Conservation (phyloP, 805 yeast genomes). For the Torulaspora delbrueckii region DNA sequence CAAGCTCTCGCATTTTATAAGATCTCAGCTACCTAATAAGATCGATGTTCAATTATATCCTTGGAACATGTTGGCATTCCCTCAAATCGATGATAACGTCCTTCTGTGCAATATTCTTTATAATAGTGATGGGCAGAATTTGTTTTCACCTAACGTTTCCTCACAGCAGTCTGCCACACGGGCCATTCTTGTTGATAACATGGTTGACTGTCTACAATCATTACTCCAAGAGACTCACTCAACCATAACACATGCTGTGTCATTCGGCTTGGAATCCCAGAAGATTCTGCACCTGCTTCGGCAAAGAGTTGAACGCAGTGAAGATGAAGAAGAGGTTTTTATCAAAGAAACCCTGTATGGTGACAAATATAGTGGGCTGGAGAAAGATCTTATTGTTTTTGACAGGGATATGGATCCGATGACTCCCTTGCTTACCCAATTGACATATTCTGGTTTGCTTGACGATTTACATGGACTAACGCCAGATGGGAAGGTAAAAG, state of each 20-base stretch:
- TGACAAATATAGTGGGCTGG: conserved; percentile 38
- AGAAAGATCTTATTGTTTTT: conserved; percentile 67
- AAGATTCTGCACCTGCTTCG: conserved; percentile 18
- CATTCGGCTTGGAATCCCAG: conserved; percentile 27
- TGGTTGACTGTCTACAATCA: conserved; percentile 24
- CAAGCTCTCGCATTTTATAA: conserved; percentile 24
- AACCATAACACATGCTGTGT: conserved; percentile 23
- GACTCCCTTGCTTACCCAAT: conserved; percentile 67
- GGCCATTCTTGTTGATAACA: conserved; percentile 26
- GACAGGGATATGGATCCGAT: conserved; percentile 75
- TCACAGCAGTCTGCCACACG: conserved; percentile 27
- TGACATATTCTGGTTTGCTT: conserved; percentile 76
- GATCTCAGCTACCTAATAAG: conserved; percentile 15
- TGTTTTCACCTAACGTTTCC: conserved; percentile 23
- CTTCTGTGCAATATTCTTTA: conserved; percentile 21
- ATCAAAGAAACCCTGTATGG: conserved; percentile 32
- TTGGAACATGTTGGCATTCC: conserved; percentile 27
- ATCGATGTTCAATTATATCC: conserved; percentile 10
- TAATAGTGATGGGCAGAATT: conserved; percentile 24
- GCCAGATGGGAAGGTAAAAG: conserved; percentile 35
- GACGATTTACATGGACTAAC: conserved; percentile 62
- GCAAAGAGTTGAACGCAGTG: conserved; percentile 12
- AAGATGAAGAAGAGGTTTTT: conserved; percentile 18
- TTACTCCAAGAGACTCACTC: conserved; percentile 23
- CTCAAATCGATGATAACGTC: conserved; percentile 28